Evolutionary conservation across 1,284 basidiomycete species (phyloP).

Genomic region (Sanghuangporus sanghuang): DNA sequence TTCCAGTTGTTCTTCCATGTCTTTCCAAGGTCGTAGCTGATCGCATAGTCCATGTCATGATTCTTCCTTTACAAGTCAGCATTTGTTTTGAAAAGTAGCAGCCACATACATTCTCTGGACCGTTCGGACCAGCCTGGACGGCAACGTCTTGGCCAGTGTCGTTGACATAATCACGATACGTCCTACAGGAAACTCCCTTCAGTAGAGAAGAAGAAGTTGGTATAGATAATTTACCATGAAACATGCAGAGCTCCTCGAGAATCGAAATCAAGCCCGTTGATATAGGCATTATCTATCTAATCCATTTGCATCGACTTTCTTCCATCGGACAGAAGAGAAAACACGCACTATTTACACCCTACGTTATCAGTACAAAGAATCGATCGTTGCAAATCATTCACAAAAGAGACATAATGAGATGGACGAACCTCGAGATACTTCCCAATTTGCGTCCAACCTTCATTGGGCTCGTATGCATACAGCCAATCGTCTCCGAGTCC

Average conservation of each 20-base stretch:
- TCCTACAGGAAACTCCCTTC: constrained; percentile 25
- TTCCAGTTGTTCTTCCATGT: constrained; percentile 38
- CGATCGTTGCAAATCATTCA: neutral
- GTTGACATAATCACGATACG: constrained; percentile 40
- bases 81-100: neutral
- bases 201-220: neutral
- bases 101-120: constrained; percentile 36
- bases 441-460: constrained; percentile 31
- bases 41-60: constrained; percentile 38
- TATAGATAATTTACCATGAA: constrained; percentile 29
- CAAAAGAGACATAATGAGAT: neutral
- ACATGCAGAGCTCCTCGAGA: constrained; percentile 29
- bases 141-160: constrained; percentile 36
- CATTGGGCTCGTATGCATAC: constrained; percentile 32
- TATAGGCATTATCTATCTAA: constrained; percentile 37
- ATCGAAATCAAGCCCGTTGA: constrained; percentile 41
- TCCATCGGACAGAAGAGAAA: neutral
- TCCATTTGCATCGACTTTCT: neutral
- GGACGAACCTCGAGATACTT: constrained; percentile 32
- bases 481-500: constrained; percentile 40
- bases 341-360: constrained; percentile 33
- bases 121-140: constrained; percentile 41
- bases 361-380: neutral
- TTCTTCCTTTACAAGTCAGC: constrained; percentile 27
- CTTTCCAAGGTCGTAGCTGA: constrained; percentile 30